phyloP scores from a whole-genome alignment of 2,329 filamentous ascomycete species.

The Colletotrichum australisinense region DNA sequence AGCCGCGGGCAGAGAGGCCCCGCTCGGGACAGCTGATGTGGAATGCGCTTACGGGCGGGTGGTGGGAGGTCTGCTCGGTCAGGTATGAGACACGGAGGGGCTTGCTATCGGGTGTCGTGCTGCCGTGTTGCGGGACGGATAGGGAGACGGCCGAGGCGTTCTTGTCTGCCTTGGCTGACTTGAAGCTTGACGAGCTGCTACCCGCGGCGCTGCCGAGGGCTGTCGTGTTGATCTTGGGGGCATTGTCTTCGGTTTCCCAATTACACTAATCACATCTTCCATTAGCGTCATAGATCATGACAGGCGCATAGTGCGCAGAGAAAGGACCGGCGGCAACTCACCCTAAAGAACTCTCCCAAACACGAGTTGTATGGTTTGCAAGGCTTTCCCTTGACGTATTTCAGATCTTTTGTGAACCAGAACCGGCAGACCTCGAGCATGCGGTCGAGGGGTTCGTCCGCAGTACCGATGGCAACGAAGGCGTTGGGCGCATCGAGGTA shows the following conservation, averaged over 20 bases:
- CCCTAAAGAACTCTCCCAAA: constrained; percentile 95
- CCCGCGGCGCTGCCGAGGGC: constrained; percentile 50
- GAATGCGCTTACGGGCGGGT: constrained; percentile 96
- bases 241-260: constrained; percentile 89
- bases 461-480: constrained; percentile 85
- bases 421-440: constrained; percentile 96
- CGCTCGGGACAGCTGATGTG: constrained; percentile 93
- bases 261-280: constrained; percentile 74
- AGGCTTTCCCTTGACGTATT: constrained; percentile 98
- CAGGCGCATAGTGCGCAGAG: background rate
- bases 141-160: constrained; percentile 61
- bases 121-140: constrained; percentile 61
- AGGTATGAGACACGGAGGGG: constrained; percentile 89
- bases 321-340: constrained; percentile 54
- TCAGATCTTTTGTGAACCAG: constrained; percentile 99
- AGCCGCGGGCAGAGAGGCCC: constrained; percentile 87
- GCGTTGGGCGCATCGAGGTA: constrained; percentile 96
- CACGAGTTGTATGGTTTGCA: constrained; percentile 99
- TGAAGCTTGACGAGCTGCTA: constrained; percentile 61
- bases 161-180: constrained; percentile 55
- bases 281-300: constrained; percentile 14
- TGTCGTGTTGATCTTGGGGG: constrained; percentile 71
- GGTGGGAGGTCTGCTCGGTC: constrained; percentile 97
- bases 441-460: constrained; percentile 89
- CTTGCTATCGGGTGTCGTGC: constrained; percentile 57